These are phyloP conservation scores for Geotrichum reessii DNA, from an alignment of 1,139 yeast species.

Conservation along the genomic window DNA sequence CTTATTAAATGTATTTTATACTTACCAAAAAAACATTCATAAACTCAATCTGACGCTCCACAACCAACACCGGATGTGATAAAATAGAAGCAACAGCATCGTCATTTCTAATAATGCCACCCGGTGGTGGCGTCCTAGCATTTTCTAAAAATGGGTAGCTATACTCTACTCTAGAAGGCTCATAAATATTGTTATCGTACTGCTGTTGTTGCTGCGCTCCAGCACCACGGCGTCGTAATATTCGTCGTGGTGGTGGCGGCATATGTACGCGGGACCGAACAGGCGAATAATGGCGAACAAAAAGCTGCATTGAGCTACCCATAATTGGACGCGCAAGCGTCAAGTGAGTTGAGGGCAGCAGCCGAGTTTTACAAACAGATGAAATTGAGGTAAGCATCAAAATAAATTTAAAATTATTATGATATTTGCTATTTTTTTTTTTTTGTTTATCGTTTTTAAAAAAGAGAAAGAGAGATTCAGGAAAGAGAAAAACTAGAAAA, in stretches of 20 bases:
- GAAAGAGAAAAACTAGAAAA: background rate
- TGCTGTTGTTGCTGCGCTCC: conserved; percentile 3
- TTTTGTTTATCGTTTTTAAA: background rate
- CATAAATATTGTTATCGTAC: conserved; percentile 5
- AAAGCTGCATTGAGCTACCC: background rate
- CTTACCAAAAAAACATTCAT: conserved; percentile 62
- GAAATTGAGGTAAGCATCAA: background rate
- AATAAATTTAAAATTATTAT: background rate
- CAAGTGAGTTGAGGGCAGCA: background rate
- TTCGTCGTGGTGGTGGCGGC: conserved; percentile 20
- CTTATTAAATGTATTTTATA: conserved; percentile 1
- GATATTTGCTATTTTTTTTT: background rate
- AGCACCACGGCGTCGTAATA: conserved; percentile 1
- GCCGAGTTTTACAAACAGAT: background rate
- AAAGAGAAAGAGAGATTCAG: background rate
- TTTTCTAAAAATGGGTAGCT: conserved; percentile 11
- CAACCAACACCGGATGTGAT: conserved; percentile 73
- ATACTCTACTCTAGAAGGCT: conserved; percentile 13
- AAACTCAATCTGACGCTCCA: conserved; percentile 81
- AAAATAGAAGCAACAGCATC: conserved; percentile 56
- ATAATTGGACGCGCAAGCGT: background rate
- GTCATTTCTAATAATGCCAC: conserved; percentile 40
- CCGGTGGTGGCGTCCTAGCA: conserved; percentile 15
- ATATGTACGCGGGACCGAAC: conserved; percentile 19
- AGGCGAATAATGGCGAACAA: conserved; percentile 18